A percentile compares a stretch with the other conserved stretches of the same genome.
phyloP scores from a whole-genome alignment of 176 grass and related monocot genomes.

The Ampelocalamus luodianensis region DNA sequence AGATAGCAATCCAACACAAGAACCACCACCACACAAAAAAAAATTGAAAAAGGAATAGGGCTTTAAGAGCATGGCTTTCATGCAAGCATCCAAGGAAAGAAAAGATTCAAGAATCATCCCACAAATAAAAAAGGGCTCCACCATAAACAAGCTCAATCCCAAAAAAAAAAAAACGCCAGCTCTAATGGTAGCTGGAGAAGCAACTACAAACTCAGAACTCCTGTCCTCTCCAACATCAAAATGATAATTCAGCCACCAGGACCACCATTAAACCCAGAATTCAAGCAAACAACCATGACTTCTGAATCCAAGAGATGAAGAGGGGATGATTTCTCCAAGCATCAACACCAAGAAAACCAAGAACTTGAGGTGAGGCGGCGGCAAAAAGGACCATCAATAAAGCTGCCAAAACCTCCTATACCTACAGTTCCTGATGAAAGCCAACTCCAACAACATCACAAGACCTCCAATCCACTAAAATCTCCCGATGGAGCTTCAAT shows the following conservation, averaged over 20 bases:
- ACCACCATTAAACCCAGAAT: not conserved
- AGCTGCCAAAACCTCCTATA: constrained; percentile 18
- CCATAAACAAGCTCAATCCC: constrained; percentile 38
- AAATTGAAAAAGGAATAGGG: not conserved
- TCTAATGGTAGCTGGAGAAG: constrained; percentile 11
- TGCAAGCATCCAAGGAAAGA: constrained; percentile 30
- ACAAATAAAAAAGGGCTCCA: constrained; percentile 40
- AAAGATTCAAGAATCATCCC: constrained; percentile 44
- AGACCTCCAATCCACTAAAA: not conserved
- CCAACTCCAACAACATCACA: constrained; percentile 15
- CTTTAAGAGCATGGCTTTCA: constrained; percentile 42
- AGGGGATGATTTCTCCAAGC: not conserved
- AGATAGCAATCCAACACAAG: constrained; percentile 25
- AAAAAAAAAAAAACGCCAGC: constrained; percentile 9
- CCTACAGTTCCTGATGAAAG: constrained; percentile 36
- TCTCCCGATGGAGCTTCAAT: not conserved
- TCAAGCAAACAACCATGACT: constrained; percentile 23
- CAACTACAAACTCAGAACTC: constrained; percentile 26
- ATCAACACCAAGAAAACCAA: constrained; percentile 12
- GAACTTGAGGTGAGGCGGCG: not conserved
- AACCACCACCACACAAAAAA: not conserved
- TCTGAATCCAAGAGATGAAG: constrained; percentile 12
- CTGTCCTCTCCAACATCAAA: not conserved
- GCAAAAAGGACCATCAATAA: constrained; percentile 11
- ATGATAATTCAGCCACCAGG: constrained; percentile 27